phyloP scores from a whole-genome alignment of 495 filamentous ascomycete genomes.

The Aspergillus heteromorphus region DNA sequence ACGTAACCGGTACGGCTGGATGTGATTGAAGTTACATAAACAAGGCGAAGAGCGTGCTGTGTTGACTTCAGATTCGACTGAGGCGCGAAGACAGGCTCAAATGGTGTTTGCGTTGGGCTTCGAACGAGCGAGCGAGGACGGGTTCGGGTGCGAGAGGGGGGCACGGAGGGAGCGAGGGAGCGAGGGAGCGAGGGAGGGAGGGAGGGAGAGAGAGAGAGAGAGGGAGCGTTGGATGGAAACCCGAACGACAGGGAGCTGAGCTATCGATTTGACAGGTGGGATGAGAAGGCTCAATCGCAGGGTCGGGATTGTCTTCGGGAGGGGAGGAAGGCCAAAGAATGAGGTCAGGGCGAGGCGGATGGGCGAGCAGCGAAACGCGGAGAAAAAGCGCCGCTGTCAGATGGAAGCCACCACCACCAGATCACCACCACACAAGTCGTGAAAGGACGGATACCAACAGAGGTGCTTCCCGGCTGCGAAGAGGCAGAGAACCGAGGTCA shows the following conservation, averaged over 20 bases:
- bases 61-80: background rate
- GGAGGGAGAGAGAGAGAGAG: constrained; percentile 2
- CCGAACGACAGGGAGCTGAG: constrained; percentile 8
- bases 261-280: constrained; percentile 17
- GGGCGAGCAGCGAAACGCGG: constrained; percentile 17
- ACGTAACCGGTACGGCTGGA: background rate
- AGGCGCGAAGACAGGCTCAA: constrained; percentile 12
- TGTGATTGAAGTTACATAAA: background rate
- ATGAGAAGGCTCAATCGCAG: background rate
- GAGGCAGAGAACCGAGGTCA: background rate
- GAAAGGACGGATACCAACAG: background rate
- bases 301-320: constrained; percentile 5
- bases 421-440: background rate
- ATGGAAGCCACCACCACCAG: constrained; percentile 2
- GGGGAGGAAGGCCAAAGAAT: constrained; percentile 6
- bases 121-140: constrained; percentile 7
- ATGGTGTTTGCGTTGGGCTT: constrained; percentile 11
- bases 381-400: constrained; percentile 16
- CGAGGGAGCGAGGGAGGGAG: constrained; percentile 6
- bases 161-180: constrained; percentile 5
- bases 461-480: background rate
- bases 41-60: background rate
- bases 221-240: background rate
- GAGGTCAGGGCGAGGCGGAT: constrained; percentile 5
- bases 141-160: constrained; percentile 4